These are phyloP conservation scores for Oehlia diaphana DNA, from an alignment of 192 early-diverging fungal species.

Conservation along the genomic window DNA sequence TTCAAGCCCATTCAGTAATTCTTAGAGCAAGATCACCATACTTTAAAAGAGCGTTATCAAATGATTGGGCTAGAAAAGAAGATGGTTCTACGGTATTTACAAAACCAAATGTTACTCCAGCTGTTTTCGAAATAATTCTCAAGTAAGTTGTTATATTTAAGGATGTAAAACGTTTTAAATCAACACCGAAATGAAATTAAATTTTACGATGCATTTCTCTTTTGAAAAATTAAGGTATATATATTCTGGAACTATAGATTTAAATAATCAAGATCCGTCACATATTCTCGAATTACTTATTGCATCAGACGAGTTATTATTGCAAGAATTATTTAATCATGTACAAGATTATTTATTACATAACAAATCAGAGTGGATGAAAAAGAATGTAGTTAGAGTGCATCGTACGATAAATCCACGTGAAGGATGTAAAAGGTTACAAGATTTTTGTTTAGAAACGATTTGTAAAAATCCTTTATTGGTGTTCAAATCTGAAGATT, in stretches of 20 bases:
- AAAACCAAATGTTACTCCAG: not conserved
- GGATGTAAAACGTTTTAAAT: not conserved
- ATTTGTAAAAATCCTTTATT: slow-evolving; percentile 26
- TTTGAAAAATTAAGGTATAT: slow-evolving; percentile 11
- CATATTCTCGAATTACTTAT: slow-evolving; percentile 24
- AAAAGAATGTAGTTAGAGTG: slow-evolving; percentile 2
- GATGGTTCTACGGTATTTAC: not conserved
- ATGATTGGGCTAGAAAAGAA: not conserved
- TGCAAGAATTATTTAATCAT: slow-evolving; percentile 23
- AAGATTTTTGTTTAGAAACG: slow-evolving; percentile 17
- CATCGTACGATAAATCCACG: not conserved
- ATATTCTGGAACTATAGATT: slow-evolving; percentile 20
- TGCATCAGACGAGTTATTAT: slow-evolving; percentile 26
- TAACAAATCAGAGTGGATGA: slow-evolving; percentile 6
- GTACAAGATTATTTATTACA: slow-evolving; percentile 22
- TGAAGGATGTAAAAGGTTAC: slow-evolving; percentile 6
- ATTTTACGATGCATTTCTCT: not conserved
- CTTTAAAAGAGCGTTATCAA: slow-evolving; percentile 8
- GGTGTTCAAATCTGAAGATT: slow-evolving; percentile 21
- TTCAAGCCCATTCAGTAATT: slow-evolving; percentile 1
- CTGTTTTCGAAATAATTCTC: not conserved
- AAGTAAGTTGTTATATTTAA: not conserved
- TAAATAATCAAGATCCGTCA: not conserved
- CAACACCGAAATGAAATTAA: not conserved
- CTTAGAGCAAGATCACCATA: slow-evolving; percentile 14